These are phyloP conservation scores for Aspergillus niger DNA, from an alignment of 2,329 filamentous ascomycete species.

Conservation along the genomic window DNA sequence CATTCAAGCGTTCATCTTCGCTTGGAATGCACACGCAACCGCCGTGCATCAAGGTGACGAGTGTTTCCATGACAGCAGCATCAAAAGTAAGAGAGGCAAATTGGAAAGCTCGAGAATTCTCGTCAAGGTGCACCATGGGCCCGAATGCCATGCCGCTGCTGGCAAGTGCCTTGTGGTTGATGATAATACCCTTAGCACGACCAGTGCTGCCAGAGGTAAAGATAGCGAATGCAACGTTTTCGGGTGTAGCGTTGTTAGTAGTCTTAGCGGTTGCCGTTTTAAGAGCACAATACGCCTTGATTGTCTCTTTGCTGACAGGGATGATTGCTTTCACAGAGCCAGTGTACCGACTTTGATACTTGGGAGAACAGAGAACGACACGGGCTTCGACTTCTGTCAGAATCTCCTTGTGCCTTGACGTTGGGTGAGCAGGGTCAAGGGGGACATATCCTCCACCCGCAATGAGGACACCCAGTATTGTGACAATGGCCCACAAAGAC, in stretches of 20 bases:
- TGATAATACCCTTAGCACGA: slow-evolving; percentile 40
- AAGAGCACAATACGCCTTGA: slow-evolving; percentile 30
- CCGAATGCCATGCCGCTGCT: slow-evolving; percentile 37
- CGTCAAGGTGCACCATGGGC: slow-evolving; percentile 28
- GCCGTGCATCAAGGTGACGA: slow-evolving; percentile 43
- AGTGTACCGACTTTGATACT: slow-evolving; percentile 33
- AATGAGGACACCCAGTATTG: slow-evolving; percentile 36
- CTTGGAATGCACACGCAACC: slow-evolving; percentile 53
- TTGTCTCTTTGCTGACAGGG: slow-evolving; percentile 34
- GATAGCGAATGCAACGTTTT: slow-evolving; percentile 37
- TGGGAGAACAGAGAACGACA: slow-evolving; percentile 37
- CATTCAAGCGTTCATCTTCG: slow-evolving; percentile 50
- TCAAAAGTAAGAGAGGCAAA: slow-evolving; percentile 53
- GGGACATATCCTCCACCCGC: slow-evolving; percentile 39
- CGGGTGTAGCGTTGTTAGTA: slow-evolving; percentile 17
- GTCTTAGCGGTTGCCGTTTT: slow-evolving; percentile 8
- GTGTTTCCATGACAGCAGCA: slow-evolving; percentile 44
- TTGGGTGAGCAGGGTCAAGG: slow-evolving; percentile 38
- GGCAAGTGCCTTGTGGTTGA: slow-evolving; percentile 36
- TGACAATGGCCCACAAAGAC: slow-evolving; percentile 38
- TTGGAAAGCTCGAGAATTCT: slow-evolving; percentile 39
- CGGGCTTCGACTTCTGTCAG: slow-evolving; percentile 33
- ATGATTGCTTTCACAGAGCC: slow-evolving; percentile 34
- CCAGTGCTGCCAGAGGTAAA: slow-evolving; percentile 44
- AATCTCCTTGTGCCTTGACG: slow-evolving; percentile 37